Evolutionary conservation across 2,329 filamentous ascomycete species (phyloP).

Genomic region (Phaeosphaeria sp.): DNA sequence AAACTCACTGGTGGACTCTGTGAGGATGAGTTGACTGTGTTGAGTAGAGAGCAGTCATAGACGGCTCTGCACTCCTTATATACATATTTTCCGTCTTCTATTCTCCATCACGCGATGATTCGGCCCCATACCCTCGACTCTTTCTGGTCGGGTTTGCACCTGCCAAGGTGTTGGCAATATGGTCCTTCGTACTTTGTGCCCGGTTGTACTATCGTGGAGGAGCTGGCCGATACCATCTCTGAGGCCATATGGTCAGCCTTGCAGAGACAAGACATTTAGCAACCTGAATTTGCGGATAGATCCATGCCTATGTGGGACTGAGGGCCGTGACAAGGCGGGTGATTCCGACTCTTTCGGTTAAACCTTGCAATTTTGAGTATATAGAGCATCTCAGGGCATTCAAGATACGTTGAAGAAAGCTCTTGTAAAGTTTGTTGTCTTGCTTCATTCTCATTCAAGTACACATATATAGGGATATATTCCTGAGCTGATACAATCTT

Average conservation of each 20-base stretch:
- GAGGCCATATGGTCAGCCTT: not conserved
- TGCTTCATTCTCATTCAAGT: no score
- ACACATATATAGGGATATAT: no score
- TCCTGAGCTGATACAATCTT: no score
- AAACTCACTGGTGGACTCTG: not conserved
- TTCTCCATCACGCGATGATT: no score
- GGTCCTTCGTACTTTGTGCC: not conserved
- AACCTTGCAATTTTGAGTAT: not conserved
- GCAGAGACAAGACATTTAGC: not conserved
- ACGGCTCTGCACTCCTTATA: not conserved
- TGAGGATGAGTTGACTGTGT: not conserved
- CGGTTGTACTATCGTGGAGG: not conserved
- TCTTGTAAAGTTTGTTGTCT: no score
- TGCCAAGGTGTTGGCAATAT: not conserved
- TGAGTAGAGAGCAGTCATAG: not conserved
- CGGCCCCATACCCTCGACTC: no score
- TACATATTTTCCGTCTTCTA: no score
- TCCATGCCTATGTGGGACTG: not conserved
- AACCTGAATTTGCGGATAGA: not conserved
- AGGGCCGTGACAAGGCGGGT: not conserved
- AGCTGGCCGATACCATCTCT: not conserved
- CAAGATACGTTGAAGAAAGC: no score
- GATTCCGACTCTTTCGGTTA: not conserved
- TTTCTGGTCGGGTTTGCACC: not conserved
- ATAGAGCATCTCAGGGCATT: no score